Evolutionary conservation across 768 basidiomycete genomes (phyloP).

Genomic region (Naganishia onofrii): DNA sequence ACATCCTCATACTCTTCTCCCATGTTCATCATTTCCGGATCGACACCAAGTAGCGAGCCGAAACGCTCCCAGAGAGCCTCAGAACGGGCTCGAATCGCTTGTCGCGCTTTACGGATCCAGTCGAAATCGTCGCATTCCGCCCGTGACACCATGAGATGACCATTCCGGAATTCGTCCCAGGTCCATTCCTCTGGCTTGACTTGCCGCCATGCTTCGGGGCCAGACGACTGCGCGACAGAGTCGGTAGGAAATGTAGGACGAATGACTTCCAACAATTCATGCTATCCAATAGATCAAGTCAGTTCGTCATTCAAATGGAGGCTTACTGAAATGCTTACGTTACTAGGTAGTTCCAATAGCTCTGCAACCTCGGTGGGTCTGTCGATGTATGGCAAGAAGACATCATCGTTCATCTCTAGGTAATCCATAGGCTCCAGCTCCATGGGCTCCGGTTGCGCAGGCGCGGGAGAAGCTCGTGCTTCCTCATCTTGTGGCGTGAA

Average conservation of each 20-base stretch:
- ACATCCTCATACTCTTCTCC: slow-evolving; percentile 54
- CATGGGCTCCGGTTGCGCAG: slow-evolving; percentile 19
- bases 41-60: slow-evolving; percentile 81
- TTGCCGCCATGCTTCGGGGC: slow-evolving; percentile 53
- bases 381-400: slow-evolving; percentile 82
- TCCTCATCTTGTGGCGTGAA: slow-evolving; percentile 21
- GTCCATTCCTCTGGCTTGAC: slow-evolving; percentile 69
- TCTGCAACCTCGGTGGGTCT: slow-evolving; percentile 70
- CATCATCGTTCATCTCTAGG: slow-evolving; percentile 58
- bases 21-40: slow-evolving; percentile 64
- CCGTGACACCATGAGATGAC: slow-evolving; percentile 65
- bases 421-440: slow-evolving; percentile 52
- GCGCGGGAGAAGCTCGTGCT: not conserved
- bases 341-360: slow-evolving; percentile 64
- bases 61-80: slow-evolving; percentile 90
- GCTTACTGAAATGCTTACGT: slow-evolving; percentile 55
- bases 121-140: slow-evolving; percentile 64
- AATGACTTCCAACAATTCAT: slow-evolving; percentile 43
- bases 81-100: slow-evolving; percentile 70
- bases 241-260: slow-evolving; percentile 47
- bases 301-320: slow-evolving; percentile 48
- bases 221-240: slow-evolving; percentile 41
- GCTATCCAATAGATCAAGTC: slow-evolving; percentile 22
- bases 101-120: slow-evolving; percentile 72
- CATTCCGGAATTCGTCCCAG: slow-evolving; percentile 63